Evolutionary conservation across 129 eudicot species (phyloP).

Genomic region (Calendula officinalis): DNA sequence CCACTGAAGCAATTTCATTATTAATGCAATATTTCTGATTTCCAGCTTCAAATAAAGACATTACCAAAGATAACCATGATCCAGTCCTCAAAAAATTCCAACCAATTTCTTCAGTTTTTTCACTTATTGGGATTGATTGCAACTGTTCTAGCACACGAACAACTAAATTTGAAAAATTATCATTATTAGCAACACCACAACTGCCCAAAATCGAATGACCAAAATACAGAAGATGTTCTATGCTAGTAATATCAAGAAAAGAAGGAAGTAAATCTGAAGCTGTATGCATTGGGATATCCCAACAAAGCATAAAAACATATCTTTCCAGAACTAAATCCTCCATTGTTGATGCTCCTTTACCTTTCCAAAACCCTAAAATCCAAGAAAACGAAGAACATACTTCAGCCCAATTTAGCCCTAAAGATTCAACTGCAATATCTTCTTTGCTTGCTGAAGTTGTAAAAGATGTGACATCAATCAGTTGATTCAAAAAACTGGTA

Average conservation of each 20-base stretch:
- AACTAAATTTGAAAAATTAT: conserved; percentile 37
- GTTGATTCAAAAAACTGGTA: conserved; percentile 50
- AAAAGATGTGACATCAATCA: conserved; percentile 77
- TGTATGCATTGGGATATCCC: conserved; percentile 70
- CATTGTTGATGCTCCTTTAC: conserved; percentile 53
- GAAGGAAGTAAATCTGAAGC: conserved; percentile 33
- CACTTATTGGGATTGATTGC: conserved; percentile 39
- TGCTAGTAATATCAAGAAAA: conserved; percentile 43
- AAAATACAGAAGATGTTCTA: conserved; percentile 51
- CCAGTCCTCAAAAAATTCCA: conserved; percentile 79
- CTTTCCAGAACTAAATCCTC: conserved; percentile 85
- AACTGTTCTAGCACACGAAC: conserved; percentile 60
- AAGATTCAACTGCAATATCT: conserved; percentile 41
- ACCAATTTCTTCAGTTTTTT: conserved; percentile 48
- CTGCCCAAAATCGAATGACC: conserved; percentile 59
- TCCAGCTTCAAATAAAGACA: conserved; percentile 60
- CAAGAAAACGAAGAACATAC: conserved; percentile 53
- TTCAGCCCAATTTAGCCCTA: conserved; percentile 55
- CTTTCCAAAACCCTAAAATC: conserved; percentile 79
- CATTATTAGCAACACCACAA: conserved; percentile 22
- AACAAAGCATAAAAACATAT: conserved; percentile 80
- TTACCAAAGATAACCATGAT: conserved; percentile 74
- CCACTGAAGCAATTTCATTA: conserved; percentile 36
- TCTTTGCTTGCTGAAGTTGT: conserved; percentile 59
- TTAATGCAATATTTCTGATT: conserved; percentile 34